These are phyloP conservation scores for Chlorella variabilis DNA, from an alignment of 163 green algal genomes.

Conservation along the genomic window DNA sequence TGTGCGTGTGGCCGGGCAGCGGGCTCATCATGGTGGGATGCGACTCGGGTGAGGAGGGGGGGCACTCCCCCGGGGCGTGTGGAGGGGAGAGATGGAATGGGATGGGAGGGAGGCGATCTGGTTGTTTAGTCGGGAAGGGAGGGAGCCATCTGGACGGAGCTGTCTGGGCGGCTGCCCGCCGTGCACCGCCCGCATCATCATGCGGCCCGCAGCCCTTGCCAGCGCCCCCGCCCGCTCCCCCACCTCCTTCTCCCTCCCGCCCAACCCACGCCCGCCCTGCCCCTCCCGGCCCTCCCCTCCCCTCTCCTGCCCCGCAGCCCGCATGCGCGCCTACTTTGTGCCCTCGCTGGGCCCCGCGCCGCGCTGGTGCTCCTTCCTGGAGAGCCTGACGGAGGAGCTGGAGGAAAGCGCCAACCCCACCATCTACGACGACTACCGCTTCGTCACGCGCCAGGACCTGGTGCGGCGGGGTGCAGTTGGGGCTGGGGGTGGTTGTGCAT, in stretches of 20 bases:
- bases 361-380: slow-evolving; percentile 95
- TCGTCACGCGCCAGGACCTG: slow-evolving; percentile 93
- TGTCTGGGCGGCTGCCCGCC: no score
- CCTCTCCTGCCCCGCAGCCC: slow-evolving; percentile 17
- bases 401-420: slow-evolving; percentile 78
- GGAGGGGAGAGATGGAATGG: no score
- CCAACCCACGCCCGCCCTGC: no score
- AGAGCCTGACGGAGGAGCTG: slow-evolving; percentile 97
- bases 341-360: slow-evolving; percentile 93
- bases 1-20: slow-evolving; percentile 79
- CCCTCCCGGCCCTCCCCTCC: background rate
- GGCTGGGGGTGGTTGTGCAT: background rate
- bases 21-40: slow-evolving; percentile 86
- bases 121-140: no score
- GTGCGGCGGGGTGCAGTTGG: background rate
- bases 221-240: no score
- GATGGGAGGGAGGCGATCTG: no score
- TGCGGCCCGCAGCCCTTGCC: no score
- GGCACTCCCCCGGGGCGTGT: no score
- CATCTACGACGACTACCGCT: slow-evolving; percentile 98
- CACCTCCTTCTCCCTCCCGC: no score
- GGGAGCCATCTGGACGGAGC: no score
- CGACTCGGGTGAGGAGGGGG: slow-evolving; percentile 62
- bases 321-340: slow-evolving; percentile 84
- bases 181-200: no score